Base-by-base conservation (phyloP, 805 yeast species). In the Lipomyces japonicus region DNA sequence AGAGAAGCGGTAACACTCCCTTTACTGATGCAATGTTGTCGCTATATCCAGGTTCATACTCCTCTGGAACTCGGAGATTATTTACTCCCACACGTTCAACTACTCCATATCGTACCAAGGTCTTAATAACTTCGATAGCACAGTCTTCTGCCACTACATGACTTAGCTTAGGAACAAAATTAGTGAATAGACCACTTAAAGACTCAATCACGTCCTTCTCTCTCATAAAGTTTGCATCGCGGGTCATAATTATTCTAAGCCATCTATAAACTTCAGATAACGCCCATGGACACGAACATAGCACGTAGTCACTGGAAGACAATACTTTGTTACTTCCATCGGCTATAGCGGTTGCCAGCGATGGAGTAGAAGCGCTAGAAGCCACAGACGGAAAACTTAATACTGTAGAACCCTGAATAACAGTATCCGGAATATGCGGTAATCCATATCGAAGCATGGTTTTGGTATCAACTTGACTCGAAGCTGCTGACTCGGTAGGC, bases 1-100 rank as follows among this genome's bases (percentile, higher is more conserved):
- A 52, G 5, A 68, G 50, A 5, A 52, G 43, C 2, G 72, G 65
- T 16, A 69, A 36, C 16, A 69, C 72, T 1, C 73, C 73, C 0
- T 63, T 46, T 12, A 60, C 50, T 16, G 28, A 32, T 1, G 37
- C 44, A 14, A 46, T 39, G 24, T 47, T 44, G 10, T 36, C 41
- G 12, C 42, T 12, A 19, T 48, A 44, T 5, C 31, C n/a, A 34
- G 30, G 5, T 51, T 59, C 49, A 25, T 16, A n/a, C 22, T 48
- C 39, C 40, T 42, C 43, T 36, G 44, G 56, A 38, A 36, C 40
- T 23, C 51, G 30, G 40, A 50, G 6, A 36, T 43, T n/a, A 32
- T 23, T 39, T 6, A 9, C 26, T 9, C 31, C 40, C 16, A 24
- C 22, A 4, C 44, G 46, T 28, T 46, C 45, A 14, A 65, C 42